phyloP scores from a whole-genome alignment of 176 grass and related monocot species.

The Hyparrhenia diplandra region DNA sequence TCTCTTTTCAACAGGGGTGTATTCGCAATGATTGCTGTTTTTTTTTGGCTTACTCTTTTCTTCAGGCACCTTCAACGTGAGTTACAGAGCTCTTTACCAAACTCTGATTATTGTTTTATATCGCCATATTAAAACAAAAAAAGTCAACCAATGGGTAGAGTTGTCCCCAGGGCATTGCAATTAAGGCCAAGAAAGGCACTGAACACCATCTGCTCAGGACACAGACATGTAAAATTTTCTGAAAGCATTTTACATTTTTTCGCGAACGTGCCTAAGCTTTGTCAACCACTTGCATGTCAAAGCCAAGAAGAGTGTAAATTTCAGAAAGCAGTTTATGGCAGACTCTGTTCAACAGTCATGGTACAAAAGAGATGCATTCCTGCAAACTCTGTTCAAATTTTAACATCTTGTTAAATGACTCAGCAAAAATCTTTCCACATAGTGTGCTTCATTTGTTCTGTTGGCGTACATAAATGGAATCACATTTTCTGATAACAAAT shows the following conservation, averaged over 20 bases:
- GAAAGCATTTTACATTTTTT: background rate
- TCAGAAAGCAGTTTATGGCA: background rate
- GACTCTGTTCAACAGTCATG: too few relatives aligned
- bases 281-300: background rate
- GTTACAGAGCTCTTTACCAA: constrained; percentile 4
- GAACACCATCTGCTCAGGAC: background rate
- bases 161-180: background rate
- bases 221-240: background rate
- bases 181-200: background rate
- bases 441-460: background rate
- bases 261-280: background rate
- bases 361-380: background rate
- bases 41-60: constrained; percentile 96
- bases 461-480: background rate
- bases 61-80: constrained; percentile 99
- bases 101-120: background rate
- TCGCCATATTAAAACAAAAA: background rate
- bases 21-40: constrained; percentile 94
- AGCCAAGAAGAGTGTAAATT: background rate
- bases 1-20: constrained; percentile 63
- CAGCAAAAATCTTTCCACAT: background rate
- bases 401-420: background rate
- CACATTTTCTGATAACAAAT: background rate
- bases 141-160: background rate
- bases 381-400: background rate